These are phyloP conservation scores for Solanum aculeatissimum DNA, from an alignment of 305 asterid genomes.

Conservation along the genomic window DNA sequence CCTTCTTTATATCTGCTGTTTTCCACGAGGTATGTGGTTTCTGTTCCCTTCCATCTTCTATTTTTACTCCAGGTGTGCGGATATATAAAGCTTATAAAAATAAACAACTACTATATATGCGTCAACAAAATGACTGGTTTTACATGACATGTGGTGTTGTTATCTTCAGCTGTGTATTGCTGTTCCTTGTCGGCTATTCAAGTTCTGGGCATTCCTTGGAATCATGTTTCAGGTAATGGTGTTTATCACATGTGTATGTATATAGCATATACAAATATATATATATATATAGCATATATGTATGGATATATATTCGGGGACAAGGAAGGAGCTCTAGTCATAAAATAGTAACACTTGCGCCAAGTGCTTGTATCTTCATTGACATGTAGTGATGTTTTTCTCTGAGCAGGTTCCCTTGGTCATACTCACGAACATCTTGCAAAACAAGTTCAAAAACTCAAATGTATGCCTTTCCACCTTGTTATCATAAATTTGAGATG, in stretches of 20 bases:
- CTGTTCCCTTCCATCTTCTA: not conserved
- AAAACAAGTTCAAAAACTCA: conserved; percentile 75
- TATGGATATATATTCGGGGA: not conserved
- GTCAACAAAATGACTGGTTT: not conserved
- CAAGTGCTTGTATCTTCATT: not conserved
- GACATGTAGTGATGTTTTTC: not conserved
- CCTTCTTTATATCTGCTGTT: conserved; percentile 87
- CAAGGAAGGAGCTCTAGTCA: not conserved
- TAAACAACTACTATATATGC: not conserved
- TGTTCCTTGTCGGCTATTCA: conserved; percentile 95
- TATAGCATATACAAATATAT: not conserved
- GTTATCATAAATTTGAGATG: not conserved
- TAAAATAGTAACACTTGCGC: not conserved
- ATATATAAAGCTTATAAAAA: not conserved
- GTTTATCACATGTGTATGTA: not conserved
- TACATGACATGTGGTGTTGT: conserved; percentile 4
- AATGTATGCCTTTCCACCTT: conserved; percentile 39
- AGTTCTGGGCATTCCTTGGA: conserved; percentile 91
- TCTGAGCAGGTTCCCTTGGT: conserved; percentile 81
- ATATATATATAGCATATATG: not conserved
- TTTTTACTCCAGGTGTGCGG: not conserved
- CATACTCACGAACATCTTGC: conserved; percentile 73
- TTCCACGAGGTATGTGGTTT: conserved; percentile 75
- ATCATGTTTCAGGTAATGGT: conserved; percentile 84
- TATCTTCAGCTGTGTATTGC: conserved; percentile 76